A percentile compares a stretch with the other conserved stretches of the same genome.
Conservation (phyloP, 192 early-diverging fungal genomes). For the Coemansia sp. region DNA sequence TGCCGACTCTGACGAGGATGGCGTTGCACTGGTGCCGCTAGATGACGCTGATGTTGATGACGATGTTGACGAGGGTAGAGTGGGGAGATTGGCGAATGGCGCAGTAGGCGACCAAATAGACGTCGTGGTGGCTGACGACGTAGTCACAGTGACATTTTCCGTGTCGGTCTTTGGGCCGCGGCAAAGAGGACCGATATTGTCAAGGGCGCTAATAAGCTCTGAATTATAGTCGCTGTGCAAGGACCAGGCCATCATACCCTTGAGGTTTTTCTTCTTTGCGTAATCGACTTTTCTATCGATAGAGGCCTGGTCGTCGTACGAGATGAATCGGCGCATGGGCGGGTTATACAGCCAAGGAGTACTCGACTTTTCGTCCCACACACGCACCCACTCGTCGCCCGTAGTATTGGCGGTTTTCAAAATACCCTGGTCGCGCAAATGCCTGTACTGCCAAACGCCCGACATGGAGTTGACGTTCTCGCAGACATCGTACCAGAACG, state of each 20-base stretch:
- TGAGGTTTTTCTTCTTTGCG: slow-evolving; percentile 53
- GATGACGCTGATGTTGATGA: not conserved
- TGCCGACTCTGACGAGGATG: not conserved
- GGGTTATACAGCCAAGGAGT: slow-evolving; percentile 62
- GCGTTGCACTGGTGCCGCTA: not conserved
- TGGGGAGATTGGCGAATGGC: slow-evolving; percentile 25
- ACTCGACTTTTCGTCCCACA: slow-evolving; percentile 57
- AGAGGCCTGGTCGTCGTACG: slow-evolving; percentile 77
- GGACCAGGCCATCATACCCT: slow-evolving; percentile 68
- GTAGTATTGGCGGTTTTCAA: slow-evolving; percentile 39
- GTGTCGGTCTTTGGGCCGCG: slow-evolving; percentile 28
- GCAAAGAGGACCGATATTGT: slow-evolving; percentile 35
- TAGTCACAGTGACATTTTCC: not conserved
- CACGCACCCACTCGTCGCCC: slow-evolving; percentile 57
- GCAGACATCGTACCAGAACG: slow-evolving; percentile 51
- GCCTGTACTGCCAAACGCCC: slow-evolving; percentile 64
- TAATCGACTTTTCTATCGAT: slow-evolving; percentile 62
- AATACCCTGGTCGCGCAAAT: slow-evolving; percentile 59
- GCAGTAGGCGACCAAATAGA: slow-evolving; percentile 22
- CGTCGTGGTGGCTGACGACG: not conserved
- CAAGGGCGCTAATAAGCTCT: slow-evolving; percentile 54
- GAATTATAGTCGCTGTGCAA: slow-evolving; percentile 51
- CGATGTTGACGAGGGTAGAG: not conserved
- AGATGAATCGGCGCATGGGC: slow-evolving; percentile 63
- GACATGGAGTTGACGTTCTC: slow-evolving; percentile 47